A percentile compares a stretch with the other conserved stretches of the same genome.
These are phyloP conservation scores for Immersiporthe knoxdaviesiana DNA, from an alignment of 2,329 filamentous ascomycete genomes.

Conservation along the genomic window DNA sequence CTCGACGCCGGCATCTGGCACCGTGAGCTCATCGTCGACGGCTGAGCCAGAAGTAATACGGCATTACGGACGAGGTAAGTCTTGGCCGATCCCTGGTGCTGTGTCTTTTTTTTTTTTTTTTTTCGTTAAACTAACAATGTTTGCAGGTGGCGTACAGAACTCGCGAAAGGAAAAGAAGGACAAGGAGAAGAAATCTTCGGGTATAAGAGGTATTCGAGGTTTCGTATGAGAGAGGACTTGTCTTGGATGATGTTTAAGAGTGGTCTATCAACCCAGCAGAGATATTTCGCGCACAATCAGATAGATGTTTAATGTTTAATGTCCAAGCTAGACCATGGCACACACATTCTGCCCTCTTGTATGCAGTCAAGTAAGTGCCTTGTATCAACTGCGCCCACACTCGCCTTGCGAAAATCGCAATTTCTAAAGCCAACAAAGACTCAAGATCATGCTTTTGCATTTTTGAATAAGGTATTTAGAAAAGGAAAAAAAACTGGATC, in stretches of 20 bases:
- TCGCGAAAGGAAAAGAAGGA: slow-evolving; percentile 53
- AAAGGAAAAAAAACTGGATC: too few relatives aligned
- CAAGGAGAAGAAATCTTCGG: slow-evolving; percentile 46
- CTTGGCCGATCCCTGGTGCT: background rate
- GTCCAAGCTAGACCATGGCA: background rate
- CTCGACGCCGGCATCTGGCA: slow-evolving; percentile 42
- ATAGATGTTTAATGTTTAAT: background rate
- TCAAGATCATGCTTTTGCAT: too few relatives aligned
- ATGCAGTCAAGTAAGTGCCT: too few relatives aligned
- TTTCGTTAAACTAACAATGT: slow-evolving; percentile 6
- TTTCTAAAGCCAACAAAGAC: background rate
- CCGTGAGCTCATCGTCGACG: slow-evolving; percentile 25
- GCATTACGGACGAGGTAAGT: slow-evolving; percentile 52
- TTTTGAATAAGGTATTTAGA: too few relatives aligned
- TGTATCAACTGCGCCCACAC: too few relatives aligned
- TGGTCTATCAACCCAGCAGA: background rate
- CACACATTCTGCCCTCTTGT: too few relatives aligned
- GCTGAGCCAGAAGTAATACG: slow-evolving; percentile 39
- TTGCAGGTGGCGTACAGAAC: slow-evolving; percentile 52
- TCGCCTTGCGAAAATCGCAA: background rate
- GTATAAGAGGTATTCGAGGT: slow-evolving; percentile 44
- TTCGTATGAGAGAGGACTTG: slow-evolving; percentile 35
- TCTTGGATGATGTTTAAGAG: background rate
- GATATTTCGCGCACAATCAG: background rate
- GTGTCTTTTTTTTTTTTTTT: too few relatives aligned